A percentile compares a stretch with the other conserved stretches of the same genome.
Conservation (phyloP, 2,329 filamentous ascomycete genomes). For the Dryadomyces quercus-mongolicae region DNA sequence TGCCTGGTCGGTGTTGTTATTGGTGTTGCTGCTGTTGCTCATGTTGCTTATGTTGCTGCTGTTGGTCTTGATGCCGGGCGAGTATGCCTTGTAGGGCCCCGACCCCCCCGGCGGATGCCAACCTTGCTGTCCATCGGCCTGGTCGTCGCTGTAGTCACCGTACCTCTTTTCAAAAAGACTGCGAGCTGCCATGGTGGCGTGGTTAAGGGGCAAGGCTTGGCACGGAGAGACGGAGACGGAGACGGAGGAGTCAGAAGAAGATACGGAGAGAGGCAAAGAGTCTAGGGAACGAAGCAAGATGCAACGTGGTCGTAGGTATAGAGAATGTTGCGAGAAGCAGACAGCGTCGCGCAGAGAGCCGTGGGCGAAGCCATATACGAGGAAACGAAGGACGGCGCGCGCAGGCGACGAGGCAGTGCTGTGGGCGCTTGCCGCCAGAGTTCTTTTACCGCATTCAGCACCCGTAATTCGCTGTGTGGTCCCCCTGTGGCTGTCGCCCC, state of each 20-base stretch:
- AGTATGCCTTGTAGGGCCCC: too few relatives aligned
- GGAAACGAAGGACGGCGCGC: too few relatives aligned
- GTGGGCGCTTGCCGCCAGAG: background rate
- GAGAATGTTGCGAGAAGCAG: too few relatives aligned
- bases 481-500: background rate
- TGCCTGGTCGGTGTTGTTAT: constrained; percentile 6
- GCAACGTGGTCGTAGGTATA: too few relatives aligned
- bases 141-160: background rate
- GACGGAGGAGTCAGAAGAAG: background rate
- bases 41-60: too few relatives aligned
- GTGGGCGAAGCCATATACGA: too few relatives aligned
- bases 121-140: background rate
- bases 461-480: background rate
- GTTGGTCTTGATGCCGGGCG: background rate
- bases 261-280: background rate
- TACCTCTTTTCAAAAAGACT: constrained; percentile 5
- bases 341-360: too few relatives aligned
- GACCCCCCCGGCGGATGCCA: too few relatives aligned
- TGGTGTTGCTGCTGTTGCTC: constrained; percentile 13
- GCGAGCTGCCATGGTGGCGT: constrained; percentile 8
- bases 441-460: background rate
- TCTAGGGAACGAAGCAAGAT: background rate
- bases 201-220: background rate
- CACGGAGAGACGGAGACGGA: background rate
- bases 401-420: background rate